These are phyloP conservation scores for Yarrowia divulgata DNA, from an alignment of 805 yeast species.

Conservation along the genomic window DNA sequence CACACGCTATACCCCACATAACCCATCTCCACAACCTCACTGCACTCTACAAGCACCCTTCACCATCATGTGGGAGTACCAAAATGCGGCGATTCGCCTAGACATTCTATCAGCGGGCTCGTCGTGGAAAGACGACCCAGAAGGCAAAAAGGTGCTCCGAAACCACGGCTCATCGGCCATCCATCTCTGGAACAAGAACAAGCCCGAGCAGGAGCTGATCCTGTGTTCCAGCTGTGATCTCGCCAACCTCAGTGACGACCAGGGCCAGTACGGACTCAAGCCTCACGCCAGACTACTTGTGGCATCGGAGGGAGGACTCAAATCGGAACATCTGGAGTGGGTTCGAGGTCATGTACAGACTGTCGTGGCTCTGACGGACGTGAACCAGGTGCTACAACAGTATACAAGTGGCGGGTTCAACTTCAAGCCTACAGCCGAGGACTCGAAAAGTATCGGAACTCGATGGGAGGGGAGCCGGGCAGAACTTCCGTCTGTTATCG, in stretches of 20 bases:
- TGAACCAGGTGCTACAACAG: constrained; percentile 19
- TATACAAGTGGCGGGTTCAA: constrained; percentile 36
- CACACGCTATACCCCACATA: constrained; percentile 19
- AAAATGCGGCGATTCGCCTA: constrained; percentile 29
- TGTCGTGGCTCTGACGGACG: constrained; percentile 10
- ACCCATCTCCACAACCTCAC: background rate
- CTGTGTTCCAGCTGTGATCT: constrained; percentile 33
- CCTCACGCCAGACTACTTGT: constrained; percentile 25
- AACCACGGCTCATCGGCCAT: constrained; percentile 30
- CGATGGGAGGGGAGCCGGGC: constrained; percentile 20
- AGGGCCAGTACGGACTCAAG: constrained; percentile 21
- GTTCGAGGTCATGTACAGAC: constrained; percentile 18
- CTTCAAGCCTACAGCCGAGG: constrained; percentile 27
- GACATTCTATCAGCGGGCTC: constrained; percentile 25
- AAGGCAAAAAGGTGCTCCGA: constrained; percentile 24
- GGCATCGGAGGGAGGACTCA: constrained; percentile 25
- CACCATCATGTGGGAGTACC: constrained; percentile 36
- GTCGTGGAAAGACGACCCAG: constrained; percentile 31
- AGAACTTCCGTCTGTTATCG: constrained; percentile 19
- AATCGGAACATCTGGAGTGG: constrained; percentile 33
- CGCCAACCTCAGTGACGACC: constrained; percentile 15
- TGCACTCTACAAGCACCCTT: background rate
- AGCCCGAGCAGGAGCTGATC: constrained; percentile 29
- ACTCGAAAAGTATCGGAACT: constrained; percentile 22
- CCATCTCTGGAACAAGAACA: constrained; percentile 28